These are phyloP conservation scores for Penstemon davidsonii DNA, from an alignment of 257 asterid genomes.

Conservation along the genomic window DNA sequence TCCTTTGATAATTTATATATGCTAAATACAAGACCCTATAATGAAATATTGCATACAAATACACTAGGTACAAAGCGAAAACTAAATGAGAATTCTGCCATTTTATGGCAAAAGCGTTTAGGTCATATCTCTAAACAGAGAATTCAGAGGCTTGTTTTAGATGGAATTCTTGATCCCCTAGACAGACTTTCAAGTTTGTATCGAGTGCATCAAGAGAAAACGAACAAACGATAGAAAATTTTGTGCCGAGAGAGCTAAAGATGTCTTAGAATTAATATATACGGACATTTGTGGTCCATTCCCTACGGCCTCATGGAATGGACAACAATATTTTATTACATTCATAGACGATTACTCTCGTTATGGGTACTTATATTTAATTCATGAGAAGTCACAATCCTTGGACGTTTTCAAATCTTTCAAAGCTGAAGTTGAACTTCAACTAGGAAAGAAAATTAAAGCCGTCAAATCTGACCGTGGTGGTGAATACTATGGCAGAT, in stretches of 20 bases:
- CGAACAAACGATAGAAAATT: slow-evolving; percentile 8
- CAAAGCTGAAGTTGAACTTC: slow-evolving; percentile 7
- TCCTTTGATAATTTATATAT: neutral
- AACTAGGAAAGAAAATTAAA: slow-evolving; percentile 1
- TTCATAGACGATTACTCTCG: slow-evolving; percentile 18
- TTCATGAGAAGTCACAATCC: neutral
- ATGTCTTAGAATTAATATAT: slow-evolving; percentile 14
- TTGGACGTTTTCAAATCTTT: neutral
- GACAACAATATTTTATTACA: slow-evolving; percentile 12
- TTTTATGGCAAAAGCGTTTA: slow-evolving; percentile 1
- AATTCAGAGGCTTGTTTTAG: neutral
- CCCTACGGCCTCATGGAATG: slow-evolving; percentile 18
- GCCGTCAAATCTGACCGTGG: neutral
- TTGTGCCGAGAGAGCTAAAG: neutral
- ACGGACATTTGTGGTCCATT: slow-evolving; percentile 18
- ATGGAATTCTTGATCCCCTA: neutral
- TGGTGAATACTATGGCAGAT: slow-evolving; percentile 1
- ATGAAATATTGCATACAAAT: neutral
- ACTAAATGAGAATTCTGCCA: neutral
- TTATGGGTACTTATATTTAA: neutral
- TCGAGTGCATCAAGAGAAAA: slow-evolving; percentile 20
- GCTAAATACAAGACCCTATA: neutral
- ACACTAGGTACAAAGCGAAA: neutral
- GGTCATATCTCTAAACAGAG: slow-evolving; percentile 1
- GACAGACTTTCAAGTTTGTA: neutral